Conservation (phyloP, 2,329 filamentous ascomycete species). For the Trichoderma lentiforme region DNA sequence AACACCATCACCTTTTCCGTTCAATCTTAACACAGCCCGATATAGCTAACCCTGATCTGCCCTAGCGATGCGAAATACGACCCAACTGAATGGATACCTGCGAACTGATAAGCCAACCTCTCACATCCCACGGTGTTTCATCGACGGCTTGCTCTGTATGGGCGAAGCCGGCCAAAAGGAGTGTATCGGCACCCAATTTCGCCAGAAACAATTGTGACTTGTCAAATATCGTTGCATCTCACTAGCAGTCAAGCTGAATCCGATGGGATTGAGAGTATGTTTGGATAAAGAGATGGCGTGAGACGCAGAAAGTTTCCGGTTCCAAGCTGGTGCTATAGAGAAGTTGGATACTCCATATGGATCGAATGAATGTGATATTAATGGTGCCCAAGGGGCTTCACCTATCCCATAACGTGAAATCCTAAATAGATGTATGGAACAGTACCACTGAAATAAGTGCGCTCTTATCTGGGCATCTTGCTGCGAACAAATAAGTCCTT, state of each 20-base stretch:
- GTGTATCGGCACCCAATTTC: background rate
- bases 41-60: background rate
- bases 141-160: background rate
- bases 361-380: background rate
- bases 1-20: background rate
- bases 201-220: accelerated
- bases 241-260: background rate
- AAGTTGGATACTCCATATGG: background rate
- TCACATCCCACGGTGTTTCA: background rate
- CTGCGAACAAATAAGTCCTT: background rate
- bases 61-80: background rate
- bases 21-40: background rate
- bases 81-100: background rate
- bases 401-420: background rate
- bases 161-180: background rate
- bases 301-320: background rate
- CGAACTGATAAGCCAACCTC: background rate
- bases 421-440: background rate
- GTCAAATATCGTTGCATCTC: background rate
- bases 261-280: background rate
- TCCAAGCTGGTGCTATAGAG: background rate
- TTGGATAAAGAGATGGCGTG: background rate
- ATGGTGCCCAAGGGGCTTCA: background rate
- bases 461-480: background rate
- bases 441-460: background rate